phyloP scores from a whole-genome alignment of 805 yeast species.

The Maudiozyma barnettii region DNA sequence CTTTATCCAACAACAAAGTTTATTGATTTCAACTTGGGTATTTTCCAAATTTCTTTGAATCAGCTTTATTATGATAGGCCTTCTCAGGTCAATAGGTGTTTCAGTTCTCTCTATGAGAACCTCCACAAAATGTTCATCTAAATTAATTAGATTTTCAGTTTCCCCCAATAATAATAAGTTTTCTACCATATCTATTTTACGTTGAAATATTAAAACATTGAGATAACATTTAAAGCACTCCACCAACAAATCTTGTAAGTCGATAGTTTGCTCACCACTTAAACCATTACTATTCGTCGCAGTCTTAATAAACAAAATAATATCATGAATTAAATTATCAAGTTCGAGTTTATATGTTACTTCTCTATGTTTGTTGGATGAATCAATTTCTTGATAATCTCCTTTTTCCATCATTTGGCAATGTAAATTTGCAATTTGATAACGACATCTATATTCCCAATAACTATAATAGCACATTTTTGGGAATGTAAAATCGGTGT shows the following conservation, averaged over 20 bases:
- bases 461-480: constrained; percentile 18
- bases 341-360: background rate
- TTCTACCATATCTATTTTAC: background rate
- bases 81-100: constrained; percentile 12
- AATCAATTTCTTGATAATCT: too few species aligned
- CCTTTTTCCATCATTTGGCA: background rate
- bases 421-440: background rate
- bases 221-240: background rate
- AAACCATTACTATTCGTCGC: background rate
- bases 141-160: constrained; percentile 6
- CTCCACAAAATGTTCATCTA: constrained; percentile 21
- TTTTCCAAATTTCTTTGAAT: constrained; percentile 20
- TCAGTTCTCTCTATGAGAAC: constrained; percentile 7
- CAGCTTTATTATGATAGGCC: constrained; percentile 12
- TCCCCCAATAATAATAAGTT: background rate
- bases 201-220: background rate
- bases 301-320: background rate
- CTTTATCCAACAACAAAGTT: constrained; percentile 26
- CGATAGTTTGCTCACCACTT: background rate
- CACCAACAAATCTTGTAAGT: background rate
- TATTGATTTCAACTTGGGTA: constrained; percentile 5
- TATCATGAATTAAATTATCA: background rate
- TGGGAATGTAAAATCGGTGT: constrained; percentile 14
- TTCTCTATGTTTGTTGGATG: too few species aligned
- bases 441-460: constrained; percentile 19